A percentile compares a stretch with the other conserved stretches of the same genome.
Evolutionary conservation across 1,139 yeast species (phyloP).

Genomic region (Blastobotrys capitulatus): DNA sequence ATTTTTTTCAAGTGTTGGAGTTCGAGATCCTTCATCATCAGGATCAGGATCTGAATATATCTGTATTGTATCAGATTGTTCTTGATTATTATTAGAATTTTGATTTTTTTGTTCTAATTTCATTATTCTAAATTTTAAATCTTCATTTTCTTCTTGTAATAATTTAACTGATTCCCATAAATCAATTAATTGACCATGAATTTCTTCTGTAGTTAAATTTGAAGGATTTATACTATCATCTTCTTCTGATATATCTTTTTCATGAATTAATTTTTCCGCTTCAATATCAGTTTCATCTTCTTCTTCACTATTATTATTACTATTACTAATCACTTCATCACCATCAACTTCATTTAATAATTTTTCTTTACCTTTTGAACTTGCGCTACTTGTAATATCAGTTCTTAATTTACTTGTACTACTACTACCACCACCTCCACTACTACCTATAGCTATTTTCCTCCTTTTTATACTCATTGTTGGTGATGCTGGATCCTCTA

Average conservation of each 20-base stretch:
- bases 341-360: neutral
- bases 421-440: neutral
- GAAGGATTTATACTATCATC: neutral
- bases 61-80: neutral
- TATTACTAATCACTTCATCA: neutral
- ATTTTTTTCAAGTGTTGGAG: no score
- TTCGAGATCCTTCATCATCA: no score
- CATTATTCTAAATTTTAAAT: neutral
- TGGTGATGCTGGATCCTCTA: constrained; percentile 7
- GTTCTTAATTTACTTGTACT: no score
- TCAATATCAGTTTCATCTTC: neutral
- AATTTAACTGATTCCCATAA: neutral
- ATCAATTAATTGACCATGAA: neutral
- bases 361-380: neutral
- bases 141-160: neutral
- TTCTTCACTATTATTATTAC: neutral
- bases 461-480: constrained; percentile 4
- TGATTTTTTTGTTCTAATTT: neutral
- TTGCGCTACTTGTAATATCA: neutral
- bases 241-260: neutral
- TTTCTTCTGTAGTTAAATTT: neutral
- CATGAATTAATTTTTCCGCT: neutral
- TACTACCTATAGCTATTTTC: neutral
- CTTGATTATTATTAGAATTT: neutral
- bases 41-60: neutral